Evolutionary conservation across 192 early-diverging fungal species (phyloP).

Genomic region (Rhizophagus prolifer): DNA sequence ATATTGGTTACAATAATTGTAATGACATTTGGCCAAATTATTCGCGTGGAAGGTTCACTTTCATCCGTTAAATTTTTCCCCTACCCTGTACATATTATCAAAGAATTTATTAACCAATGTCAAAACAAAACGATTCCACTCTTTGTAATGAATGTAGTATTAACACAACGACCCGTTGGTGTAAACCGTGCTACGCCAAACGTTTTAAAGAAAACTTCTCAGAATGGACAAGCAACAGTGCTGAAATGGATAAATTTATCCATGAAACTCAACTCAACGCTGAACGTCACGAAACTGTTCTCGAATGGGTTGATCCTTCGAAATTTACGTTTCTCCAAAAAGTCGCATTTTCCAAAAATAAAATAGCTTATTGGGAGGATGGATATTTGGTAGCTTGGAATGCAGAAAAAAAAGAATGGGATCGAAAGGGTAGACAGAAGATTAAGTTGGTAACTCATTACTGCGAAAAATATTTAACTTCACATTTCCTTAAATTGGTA

Average conservation of each 20-base stretch:
- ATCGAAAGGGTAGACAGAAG: background rate
- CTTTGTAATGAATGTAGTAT: background rate
- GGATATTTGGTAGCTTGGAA: background rate
- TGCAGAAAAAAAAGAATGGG: background rate
- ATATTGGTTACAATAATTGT: too few species aligned
- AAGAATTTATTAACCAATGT: too few species aligned
- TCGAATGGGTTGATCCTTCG: too few species aligned
- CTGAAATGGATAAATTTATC: background rate
- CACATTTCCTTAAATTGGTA: background rate
- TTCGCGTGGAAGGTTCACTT: background rate
- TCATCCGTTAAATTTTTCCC: background rate
- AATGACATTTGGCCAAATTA: too few species aligned
- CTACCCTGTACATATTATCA: too few species aligned
- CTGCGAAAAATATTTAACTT: background rate
- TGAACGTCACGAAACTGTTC: too few species aligned
- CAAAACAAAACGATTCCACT: too few species aligned
- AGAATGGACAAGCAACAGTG: background rate
- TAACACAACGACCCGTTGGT: background rate
- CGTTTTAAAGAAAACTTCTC: background rate
- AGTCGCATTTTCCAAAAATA: background rate
- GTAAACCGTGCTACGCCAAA: background rate
- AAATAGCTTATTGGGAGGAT: slow-evolving; percentile 13
- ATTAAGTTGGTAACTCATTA: background rate
- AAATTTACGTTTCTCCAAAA: background rate
- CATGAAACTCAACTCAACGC: slow-evolving; percentile 8